Evolutionary conservation across 2,329 filamentous ascomycete genomes (phyloP), one percentile per base, ranked within the genome.

Genomic region (Juglanconis juglandina): DNA sequence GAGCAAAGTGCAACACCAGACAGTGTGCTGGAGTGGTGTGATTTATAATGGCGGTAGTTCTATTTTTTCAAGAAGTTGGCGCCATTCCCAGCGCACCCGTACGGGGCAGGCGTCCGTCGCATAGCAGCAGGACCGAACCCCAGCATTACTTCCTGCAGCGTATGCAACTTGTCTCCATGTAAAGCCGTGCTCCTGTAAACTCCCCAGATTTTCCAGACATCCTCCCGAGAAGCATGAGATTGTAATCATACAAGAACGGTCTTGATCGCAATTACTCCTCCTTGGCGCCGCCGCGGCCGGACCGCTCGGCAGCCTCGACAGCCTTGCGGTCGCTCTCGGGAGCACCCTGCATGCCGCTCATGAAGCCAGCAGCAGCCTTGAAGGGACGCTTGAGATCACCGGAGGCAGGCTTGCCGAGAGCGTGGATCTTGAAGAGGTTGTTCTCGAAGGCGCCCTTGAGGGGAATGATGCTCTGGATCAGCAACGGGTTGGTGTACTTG

Each of bases 381-480:
- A 96, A 99, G 65, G 95, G 95, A 64, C 95, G 86, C 86, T 96
- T 95, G 68, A 99, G 85, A 66, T 99, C 95, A 58, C 94, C 95
- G 60, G 81, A 85, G 46, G 95, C 94, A 44, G 94, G 86, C 76
- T 95, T 82, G 71, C 93, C 93, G 66, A 93, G 90, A 66, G 99
- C 68, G 79, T 98, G 90, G 72, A 99, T 94, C 86, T 98, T 97
- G 82, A 95, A 86, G 70, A 97, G 82, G 83, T 97, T 98, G 79
- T 89, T 85, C 83, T 99, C 95, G 77, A 99, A 85, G 50, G 92
- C 94, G 73, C 90, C 85, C 88, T 99, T 99, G 77, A 98, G 83
- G 39, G 95, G 95, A 73, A 99, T 95, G 80, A 99, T 96, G 76
- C 90, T 96, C 86, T 99, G 95, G 81, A 99, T 96, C 71, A 97